Evolutionary conservation across 176 grass and related monocot genomes (phyloP).

Genomic region (Carex parvula): DNA sequence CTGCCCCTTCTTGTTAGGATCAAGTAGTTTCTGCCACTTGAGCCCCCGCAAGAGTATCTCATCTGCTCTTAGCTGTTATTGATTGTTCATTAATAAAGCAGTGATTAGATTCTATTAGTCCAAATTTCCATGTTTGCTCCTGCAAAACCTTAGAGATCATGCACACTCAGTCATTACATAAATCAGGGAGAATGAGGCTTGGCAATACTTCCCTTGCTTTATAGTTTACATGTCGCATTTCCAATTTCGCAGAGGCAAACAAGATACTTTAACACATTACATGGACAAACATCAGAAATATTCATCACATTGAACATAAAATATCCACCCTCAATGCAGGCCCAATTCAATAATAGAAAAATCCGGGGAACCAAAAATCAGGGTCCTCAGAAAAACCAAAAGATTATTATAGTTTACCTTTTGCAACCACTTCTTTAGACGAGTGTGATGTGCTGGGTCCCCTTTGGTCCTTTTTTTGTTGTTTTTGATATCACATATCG

Average conservation of each 20-base stretch:
- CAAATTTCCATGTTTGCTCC: not conserved
- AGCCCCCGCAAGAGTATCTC: constrained; percentile 67
- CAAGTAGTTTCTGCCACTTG: constrained; percentile 73
- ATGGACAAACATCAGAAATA: not conserved
- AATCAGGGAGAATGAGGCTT: not conserved
- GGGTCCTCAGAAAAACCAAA: not conserved
- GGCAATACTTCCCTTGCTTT: constrained; percentile 1
- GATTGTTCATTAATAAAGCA: not conserved
- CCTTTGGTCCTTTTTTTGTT: constrained; percentile 86
- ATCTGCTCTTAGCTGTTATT: constrained; percentile 57
- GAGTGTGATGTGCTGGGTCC: constrained; percentile 67
- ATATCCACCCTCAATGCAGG: constrained; percentile 4
- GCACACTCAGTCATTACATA: not conserved
- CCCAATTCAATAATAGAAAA: not conserved
- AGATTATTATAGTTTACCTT: constrained; percentile 43
- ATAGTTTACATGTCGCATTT: not conserved
- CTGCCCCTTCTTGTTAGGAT: constrained; percentile 89
- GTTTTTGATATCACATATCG: constrained; percentile 94
- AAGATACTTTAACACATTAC: not conserved
- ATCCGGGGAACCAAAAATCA: not conserved
- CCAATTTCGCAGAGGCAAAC: not conserved
- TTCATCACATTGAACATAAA: not conserved
- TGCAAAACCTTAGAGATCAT: not conserved
- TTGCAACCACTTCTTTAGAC: constrained; percentile 88
- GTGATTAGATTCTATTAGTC: not conserved